phyloP scores from a whole-genome alignment of 768 basidiomycete species.

The Mycena albidolilacea region DNA sequence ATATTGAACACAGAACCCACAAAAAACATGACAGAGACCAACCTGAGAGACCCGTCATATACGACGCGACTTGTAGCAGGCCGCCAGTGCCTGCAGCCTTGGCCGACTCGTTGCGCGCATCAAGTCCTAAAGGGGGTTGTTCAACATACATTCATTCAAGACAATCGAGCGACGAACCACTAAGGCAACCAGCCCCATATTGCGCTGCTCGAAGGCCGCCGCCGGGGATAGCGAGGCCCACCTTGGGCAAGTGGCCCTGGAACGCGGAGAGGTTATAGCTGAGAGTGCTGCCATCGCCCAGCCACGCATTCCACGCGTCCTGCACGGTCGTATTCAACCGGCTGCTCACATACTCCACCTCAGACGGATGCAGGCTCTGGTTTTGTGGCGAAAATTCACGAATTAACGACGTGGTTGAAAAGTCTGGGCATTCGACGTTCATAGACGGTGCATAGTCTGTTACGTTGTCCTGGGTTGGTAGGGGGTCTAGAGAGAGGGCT shows the following conservation, averaged over 20 bases:
- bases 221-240: constrained; percentile 79
- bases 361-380: constrained; percentile 66
- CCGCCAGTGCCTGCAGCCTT: constrained; percentile 75
- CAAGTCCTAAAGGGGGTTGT: constrained; percentile 52
- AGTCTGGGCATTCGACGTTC: constrained; percentile 66
- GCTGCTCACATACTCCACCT: constrained; percentile 61
- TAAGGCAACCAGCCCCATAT: constrained; percentile 73
- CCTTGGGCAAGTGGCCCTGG: constrained; percentile 59
- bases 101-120: constrained; percentile 72
- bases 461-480: constrained; percentile 48
- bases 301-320: constrained; percentile 71
- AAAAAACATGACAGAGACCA: constrained; percentile 26
- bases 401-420: constrained; percentile 62
- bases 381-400: constrained; percentile 66
- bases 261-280: constrained; percentile 68
- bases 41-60: constrained; percentile 79
- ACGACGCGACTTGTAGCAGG: constrained; percentile 78
- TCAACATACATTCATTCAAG: neutral
- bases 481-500: constrained; percentile 30
- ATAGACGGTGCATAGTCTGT: constrained; percentile 67
- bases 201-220: constrained; percentile 80
- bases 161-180: constrained; percentile 44
- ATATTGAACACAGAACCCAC: neutral
- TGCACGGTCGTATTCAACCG: constrained; percentile 60
- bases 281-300: constrained; percentile 66